Percentiles rank a stretch among this genome's conserved stretches.
Evolutionary conservation across 306 rosid genomes (phyloP).

Genomic region (Lablab purpureus): DNA sequence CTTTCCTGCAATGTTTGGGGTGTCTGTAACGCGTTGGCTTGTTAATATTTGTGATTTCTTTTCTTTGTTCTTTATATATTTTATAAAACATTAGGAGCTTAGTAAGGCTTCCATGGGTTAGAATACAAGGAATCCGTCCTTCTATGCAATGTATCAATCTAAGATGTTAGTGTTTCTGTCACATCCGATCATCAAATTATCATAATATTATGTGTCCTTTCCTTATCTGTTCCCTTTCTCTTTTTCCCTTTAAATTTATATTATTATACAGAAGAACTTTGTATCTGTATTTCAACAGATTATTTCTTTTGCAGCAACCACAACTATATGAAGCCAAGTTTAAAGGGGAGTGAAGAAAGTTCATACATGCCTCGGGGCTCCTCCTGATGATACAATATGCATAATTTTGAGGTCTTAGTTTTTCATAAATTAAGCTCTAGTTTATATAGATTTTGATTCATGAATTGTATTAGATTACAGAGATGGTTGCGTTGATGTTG

Average conservation of each 20-base stretch:
- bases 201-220: neutral
- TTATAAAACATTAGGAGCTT: neutral
- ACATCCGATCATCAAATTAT: neutral
- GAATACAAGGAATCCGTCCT: neutral
- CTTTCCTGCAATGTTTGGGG: too few relatives aligned
- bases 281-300: neutral
- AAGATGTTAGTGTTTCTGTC: neutral
- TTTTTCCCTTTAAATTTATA: neutral
- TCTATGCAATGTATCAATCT: neutral
- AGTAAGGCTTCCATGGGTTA: neutral
- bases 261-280: neutral
- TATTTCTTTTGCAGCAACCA: constrained; percentile 74
- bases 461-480: constrained; percentile 46
- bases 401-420: constrained; percentile 39
- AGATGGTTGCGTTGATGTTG: constrained; percentile 35
- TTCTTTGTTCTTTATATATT: neutral
- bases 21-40: too few relatives aligned
- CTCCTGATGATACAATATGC: constrained; percentile 5
- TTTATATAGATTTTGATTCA: constrained; percentile 46
- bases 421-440: constrained; percentile 38
- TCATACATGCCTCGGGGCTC: neutral
- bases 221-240: neutral
- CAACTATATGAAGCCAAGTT: constrained; percentile 84
- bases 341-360: constrained; percentile 60
- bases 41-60: neutral